A percentile compares a stretch with the other conserved stretches of the same genome.
Conservation (phyloP, 352 stramenopile genomes). For the Sclerospora graminicola region DNA sequence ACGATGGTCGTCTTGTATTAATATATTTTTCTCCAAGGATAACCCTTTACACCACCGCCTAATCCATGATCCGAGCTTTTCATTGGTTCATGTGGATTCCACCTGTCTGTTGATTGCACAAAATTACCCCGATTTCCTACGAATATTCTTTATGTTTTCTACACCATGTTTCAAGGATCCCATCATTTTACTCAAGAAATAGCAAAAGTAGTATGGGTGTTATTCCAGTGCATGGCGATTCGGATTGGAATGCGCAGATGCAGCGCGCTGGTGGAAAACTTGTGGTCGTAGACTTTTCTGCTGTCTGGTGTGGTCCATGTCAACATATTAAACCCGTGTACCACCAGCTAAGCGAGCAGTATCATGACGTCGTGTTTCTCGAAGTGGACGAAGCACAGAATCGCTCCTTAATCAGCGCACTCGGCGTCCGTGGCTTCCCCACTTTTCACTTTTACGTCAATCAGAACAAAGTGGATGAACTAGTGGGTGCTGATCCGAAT, state of each 20-base stretch:
- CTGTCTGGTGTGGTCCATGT: slow-evolving; percentile 77
- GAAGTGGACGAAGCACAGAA: slow-evolving; percentile 82
- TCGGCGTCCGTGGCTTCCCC: slow-evolving; percentile 80
- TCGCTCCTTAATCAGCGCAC: slow-evolving; percentile 60
- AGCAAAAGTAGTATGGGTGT: slow-evolving; percentile 58
- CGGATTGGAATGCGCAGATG: slow-evolving; percentile 77
- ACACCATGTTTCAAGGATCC: no score
- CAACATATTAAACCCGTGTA: slow-evolving; percentile 84
- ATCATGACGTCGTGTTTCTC: slow-evolving; percentile 83
- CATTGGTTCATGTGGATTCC: no score
- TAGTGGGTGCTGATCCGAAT: slow-evolving; percentile 79
- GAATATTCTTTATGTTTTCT: no score
- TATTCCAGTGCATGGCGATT: slow-evolving; percentile 53
- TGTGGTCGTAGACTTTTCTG: slow-evolving; percentile 85
- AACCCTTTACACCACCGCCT: no score
- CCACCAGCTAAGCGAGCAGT: slow-evolving; percentile 70
- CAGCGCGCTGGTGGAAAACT: slow-evolving; percentile 66
- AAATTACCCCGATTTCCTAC: no score
- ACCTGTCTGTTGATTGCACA: no score
- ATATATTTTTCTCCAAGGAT: no score
- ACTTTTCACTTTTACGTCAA: slow-evolving; percentile 90
- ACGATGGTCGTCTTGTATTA: no score
- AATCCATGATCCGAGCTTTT: no score
- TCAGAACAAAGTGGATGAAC: slow-evolving; percentile 80
- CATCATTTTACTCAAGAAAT: no score